Base-by-base conservation (phyloP, 2,329 filamentous ascomycete species). In the Aspergillus arachidicola region DNA sequence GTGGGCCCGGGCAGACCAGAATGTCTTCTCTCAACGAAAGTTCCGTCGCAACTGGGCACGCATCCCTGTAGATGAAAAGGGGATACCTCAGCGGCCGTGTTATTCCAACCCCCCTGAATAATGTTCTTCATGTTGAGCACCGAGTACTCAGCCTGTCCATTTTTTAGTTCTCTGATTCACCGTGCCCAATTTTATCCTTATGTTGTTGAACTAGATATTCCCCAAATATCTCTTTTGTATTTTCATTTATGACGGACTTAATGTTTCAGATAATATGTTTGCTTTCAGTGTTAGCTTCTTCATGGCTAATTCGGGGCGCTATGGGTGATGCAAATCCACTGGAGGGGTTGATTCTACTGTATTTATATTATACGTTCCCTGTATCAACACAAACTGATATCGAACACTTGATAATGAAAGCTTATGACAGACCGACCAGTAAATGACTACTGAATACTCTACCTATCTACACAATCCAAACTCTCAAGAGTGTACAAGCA, bases 1-100 rank as follows among this genome's bases (percentile, higher is more conserved):
- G 7, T 81, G 76, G 73, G 75, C 73, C 14, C 66, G 72, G 38
- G 71, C 71, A 3, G 74, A 78, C 57, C 70, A 73, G 51, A 75
- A 77, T 23, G 66, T 77, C 23, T 61, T 71, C 16, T 61, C 56
- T 26, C 76, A 79, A 53, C 69, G 74, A 3, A 48, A 46, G 14
- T 62, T 64, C 30, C 72, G 68, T 43, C 73, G 73, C 21, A 72
- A 73, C 3, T 66, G 72, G 21, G 63, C 67, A 4, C 66, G 62
- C 16, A 63, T 77, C n/a, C 67, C 67, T 21, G 60, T 74, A 3
- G 75, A 79, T 59, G 70, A 74, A 30, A 73, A 72, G 23, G 77
- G 77, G 2, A 72, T 79, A 12, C 72, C 77, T 54, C 67, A 68
- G 28, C 71, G 70, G n/a, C 50, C 38, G n/a, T 30, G 16, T 21